A percentile compares a stretch with the other conserved stretches of the same genome.
Conservation (phyloP, 768 basidiomycete species). For the Neoboletus magnificus region DNA sequence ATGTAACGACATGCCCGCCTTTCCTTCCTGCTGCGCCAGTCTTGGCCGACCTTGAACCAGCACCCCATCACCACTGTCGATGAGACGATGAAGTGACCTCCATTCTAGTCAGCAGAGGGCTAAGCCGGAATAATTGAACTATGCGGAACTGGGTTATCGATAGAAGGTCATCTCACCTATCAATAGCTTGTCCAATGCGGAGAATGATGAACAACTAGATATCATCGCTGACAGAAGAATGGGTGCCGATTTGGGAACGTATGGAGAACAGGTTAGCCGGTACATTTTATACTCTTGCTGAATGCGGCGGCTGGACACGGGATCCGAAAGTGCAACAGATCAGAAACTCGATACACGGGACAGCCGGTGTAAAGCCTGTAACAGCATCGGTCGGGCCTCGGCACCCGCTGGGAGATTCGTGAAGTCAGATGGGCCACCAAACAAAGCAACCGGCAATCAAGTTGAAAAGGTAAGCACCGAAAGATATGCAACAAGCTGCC, state of each 20-base stretch:
- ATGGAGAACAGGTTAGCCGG: neutral
- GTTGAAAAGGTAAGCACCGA: neutral
- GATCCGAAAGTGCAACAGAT: conserved; percentile 12
- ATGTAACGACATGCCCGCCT: neutral
- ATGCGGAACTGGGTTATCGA: conserved; percentile 18
- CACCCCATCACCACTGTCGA: conserved; percentile 1
- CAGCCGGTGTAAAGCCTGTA: neutral
- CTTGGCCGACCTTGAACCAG: neutral
- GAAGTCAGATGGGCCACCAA: neutral
- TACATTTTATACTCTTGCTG: conserved; percentile 10
- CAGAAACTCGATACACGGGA: neutral
- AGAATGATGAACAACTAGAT: conserved; percentile 14
- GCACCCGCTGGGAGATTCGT: neutral
- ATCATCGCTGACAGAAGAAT: conserved; percentile 5
- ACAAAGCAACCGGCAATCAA: conserved; percentile 5
- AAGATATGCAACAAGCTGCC: neutral
- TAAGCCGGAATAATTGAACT: neutral
- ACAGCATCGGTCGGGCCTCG: neutral
- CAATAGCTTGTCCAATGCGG: conserved; percentile 14
- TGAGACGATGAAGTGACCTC: neutral
- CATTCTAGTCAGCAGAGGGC: neutral
- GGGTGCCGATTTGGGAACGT: neutral
- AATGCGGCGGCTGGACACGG: neutral
- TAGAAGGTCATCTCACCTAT: conserved; percentile 25
- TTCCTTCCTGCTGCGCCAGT: neutral